These are phyloP conservation scores for Lentinula sp. DNA, from an alignment of 768 basidiomycete genomes.

Conservation along the genomic window DNA sequence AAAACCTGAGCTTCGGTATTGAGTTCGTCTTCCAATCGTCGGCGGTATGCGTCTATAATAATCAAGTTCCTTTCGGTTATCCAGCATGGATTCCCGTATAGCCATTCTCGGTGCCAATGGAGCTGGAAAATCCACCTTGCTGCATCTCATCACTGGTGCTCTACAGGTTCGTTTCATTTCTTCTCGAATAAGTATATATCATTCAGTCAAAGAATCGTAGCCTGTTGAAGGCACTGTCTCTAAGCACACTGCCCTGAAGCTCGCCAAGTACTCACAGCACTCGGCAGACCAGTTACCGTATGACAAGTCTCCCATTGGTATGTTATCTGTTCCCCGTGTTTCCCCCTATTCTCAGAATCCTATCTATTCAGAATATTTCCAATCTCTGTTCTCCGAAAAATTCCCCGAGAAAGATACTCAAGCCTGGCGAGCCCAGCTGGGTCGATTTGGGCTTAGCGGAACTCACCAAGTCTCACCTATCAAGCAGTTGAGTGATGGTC, in stretches of 20 bases:
- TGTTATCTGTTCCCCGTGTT: background rate
- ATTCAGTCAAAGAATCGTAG: constrained; percentile 23
- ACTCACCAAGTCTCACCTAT: constrained; percentile 92
- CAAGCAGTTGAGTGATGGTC: constrained; percentile 90
- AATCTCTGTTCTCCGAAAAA: constrained; percentile 67
- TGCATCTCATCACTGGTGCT: constrained; percentile 81
- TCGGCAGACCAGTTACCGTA: constrained; percentile 98
- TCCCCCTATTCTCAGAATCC: constrained; percentile 9
- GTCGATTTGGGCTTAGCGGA: constrained; percentile 93
- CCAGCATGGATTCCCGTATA: constrained; percentile 88
- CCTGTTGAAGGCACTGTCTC: constrained; percentile 83
- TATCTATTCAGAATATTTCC: constrained; percentile 76
- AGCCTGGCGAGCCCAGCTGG: constrained; percentile 93
- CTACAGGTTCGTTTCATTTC: constrained; percentile 22
- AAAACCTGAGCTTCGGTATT: constrained; percentile 92
- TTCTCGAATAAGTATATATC: background rate
- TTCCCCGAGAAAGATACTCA: constrained; percentile 91
- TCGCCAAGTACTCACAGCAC: constrained; percentile 98
- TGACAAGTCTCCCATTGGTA: constrained; percentile 59
- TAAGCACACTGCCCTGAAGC: constrained; percentile 85
- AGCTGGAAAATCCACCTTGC: constrained; percentile 88
- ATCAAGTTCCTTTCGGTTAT: background rate
- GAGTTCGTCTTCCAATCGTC: constrained; percentile 55
- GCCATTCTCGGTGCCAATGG: constrained; percentile 97
- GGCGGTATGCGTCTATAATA: background rate